Evolutionary conservation across 495 filamentous ascomycete species (phyloP).

Genomic region (Paragyromitra xinjiangensis): DNA sequence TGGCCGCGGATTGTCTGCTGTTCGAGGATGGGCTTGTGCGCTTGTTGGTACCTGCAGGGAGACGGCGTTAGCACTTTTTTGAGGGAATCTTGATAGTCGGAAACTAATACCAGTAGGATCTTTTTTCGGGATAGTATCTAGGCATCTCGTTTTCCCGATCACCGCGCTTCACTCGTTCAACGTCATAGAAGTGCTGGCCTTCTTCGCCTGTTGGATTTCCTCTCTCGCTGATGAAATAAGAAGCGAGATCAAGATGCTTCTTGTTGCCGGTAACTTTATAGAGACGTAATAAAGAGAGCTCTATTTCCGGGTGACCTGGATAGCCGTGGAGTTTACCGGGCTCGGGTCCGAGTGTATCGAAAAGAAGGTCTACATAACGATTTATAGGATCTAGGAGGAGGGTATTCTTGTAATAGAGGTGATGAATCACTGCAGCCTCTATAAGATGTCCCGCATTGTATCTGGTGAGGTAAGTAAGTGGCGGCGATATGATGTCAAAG

Average conservation of each 20-base stretch:
- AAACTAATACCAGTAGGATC: slow-evolving; percentile 45
- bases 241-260: slow-evolving; percentile 63
- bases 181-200: slow-evolving; percentile 64
- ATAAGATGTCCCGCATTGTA: slow-evolving; percentile 70
- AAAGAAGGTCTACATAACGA: slow-evolving; percentile 66
- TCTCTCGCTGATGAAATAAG: slow-evolving; percentile 68
- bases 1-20: slow-evolving; percentile 69
- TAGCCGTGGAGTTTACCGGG: slow-evolving; percentile 66
- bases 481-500: slow-evolving; percentile 23
- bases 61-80: slow-evolving; percentile 8
- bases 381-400: slow-evolving; percentile 64
- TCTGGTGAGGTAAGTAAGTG: slow-evolving; percentile 53
- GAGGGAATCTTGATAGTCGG: not conserved
- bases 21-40: slow-evolving; percentile 65
- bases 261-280: slow-evolving; percentile 62
- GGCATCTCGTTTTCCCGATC: slow-evolving; percentile 63
- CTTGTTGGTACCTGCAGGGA: slow-evolving; percentile 65
- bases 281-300: slow-evolving; percentile 67
- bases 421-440: slow-evolving; percentile 67
- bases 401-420: slow-evolving; percentile 64
- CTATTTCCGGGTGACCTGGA: slow-evolving; percentile 70
- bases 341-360: slow-evolving; percentile 63
- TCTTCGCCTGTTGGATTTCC: slow-evolving; percentile 65
- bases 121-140: slow-evolving; percentile 59
- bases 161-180: slow-evolving; percentile 63